Conservation (phyloP, 2,329 filamentous ascomycete species). For the Fusarium keratoplasticum region DNA sequence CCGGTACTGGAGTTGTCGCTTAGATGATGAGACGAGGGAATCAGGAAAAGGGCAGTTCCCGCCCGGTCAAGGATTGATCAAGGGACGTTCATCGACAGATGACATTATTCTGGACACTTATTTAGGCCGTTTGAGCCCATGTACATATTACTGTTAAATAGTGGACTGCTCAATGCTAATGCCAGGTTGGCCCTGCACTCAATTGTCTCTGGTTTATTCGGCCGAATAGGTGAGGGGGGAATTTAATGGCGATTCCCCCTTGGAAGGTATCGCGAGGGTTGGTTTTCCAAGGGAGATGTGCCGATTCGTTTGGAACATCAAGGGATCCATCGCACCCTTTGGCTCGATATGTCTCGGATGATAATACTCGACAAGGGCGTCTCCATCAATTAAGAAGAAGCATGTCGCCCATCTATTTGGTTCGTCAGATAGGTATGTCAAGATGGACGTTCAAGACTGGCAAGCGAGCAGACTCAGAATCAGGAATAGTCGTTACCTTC, state of each 20-base stretch:
- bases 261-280: background rate
- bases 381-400: background rate
- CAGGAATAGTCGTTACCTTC: slow-evolving; percentile 25
- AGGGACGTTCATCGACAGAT: background rate
- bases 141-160: slow-evolving; percentile 6
- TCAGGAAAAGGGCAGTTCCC: background rate
- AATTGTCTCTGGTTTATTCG: background rate
- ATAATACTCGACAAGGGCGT: background rate
- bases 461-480: slow-evolving; percentile 28
- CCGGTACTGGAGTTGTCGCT: slow-evolving; percentile 38
- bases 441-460: slow-evolving; percentile 33
- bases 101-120: slow-evolving; percentile 14
- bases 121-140: slow-evolving; percentile 1
- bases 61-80: background rate
- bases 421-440: background rate
- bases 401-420: background rate
- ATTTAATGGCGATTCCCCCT: background rate
- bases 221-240: background rate
- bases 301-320: background rate
- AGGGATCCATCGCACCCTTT: background rate
- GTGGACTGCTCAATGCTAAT: slow-evolving; percentile 6
- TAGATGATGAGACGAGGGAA: background rate
- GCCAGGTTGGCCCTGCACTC: slow-evolving; percentile 10
- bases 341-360: background rate
- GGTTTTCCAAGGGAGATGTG: background rate